phyloP scores from a whole-genome alignment of 2,329 filamentous ascomycete species.

The Colletotrichum ledebouriae region DNA sequence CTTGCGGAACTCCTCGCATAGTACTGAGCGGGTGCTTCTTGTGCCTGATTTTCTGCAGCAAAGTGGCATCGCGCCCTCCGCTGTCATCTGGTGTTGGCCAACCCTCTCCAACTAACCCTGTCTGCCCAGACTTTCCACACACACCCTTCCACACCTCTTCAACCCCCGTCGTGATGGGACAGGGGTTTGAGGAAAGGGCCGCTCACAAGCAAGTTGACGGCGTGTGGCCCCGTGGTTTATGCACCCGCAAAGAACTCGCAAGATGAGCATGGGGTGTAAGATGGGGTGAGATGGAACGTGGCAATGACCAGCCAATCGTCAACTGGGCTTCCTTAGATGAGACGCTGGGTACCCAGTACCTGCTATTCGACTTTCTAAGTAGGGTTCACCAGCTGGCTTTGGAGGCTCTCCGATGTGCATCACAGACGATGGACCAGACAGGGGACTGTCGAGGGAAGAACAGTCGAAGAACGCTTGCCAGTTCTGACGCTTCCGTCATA shows the following conservation, averaged over 20 bases:
- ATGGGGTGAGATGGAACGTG: conserved; percentile 41
- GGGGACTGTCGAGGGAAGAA: conserved; percentile 33
- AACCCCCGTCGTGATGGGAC: conserved; percentile 29
- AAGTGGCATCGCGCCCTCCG: conserved; percentile 27
- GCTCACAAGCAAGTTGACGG: conserved; percentile 27
- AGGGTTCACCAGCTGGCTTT: conserved; percentile 29
- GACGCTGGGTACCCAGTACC: conserved; percentile 37
- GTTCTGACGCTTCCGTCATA: conserved; percentile 18
- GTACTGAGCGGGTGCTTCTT: conserved; percentile 26
- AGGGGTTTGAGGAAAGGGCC: conserved; percentile 33
- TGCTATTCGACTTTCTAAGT: conserved; percentile 19
- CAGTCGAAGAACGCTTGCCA: conserved; percentile 17
- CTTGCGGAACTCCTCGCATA: conserved; percentile 9
- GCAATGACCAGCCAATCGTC: conserved; percentile 36
- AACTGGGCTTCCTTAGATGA: conserved; percentile 37
- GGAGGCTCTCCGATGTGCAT: conserved; percentile 31
- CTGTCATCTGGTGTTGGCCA: conserved; percentile 33
- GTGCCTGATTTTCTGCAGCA: conserved; percentile 36
- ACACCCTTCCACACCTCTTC: conserved; percentile 33
- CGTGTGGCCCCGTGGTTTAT: conserved; percentile 30
- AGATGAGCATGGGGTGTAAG: conserved; percentile 37
- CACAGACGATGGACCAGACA: conserved; percentile 33
- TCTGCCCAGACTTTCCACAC: conserved; percentile 29
- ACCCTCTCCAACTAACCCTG: conserved; percentile 39
- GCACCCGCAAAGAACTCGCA: conserved; percentile 33